Percentiles rank a stretch among this genome's conserved stretches.
phyloP scores from a whole-genome alignment of 1,284 basidiomycete species.

The Trichosporon sp. region DNA sequence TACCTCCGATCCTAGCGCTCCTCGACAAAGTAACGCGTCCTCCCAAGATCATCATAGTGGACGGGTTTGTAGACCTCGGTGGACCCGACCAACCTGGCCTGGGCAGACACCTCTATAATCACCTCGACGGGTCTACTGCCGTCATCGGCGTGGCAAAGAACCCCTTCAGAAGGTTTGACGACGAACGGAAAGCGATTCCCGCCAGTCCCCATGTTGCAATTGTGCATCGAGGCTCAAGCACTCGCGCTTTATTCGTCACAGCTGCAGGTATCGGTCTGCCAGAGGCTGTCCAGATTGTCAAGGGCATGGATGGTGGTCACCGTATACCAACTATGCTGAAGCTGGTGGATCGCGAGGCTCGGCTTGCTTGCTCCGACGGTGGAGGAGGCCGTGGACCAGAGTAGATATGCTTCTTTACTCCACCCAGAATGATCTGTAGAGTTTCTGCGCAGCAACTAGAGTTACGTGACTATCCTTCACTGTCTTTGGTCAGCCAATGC shows the following conservation, averaged over 20 bases:
- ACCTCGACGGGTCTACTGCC: not conserved
- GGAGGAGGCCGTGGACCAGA: no score
- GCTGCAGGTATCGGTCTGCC: not conserved
- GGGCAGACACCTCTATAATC: not conserved
- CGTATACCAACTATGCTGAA: not conserved
- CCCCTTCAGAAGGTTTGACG: not conserved
- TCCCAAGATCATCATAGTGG: not conserved
- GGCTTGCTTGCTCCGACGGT: not conserved
- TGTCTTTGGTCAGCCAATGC: no score
- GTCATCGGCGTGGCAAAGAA: not conserved
- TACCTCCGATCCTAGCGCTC: not conserved
- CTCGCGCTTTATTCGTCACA: not conserved
- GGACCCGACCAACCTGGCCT: not conserved
- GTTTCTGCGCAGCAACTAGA: no score
- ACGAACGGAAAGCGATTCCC: not conserved
- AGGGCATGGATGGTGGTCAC: not conserved
- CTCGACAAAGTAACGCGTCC: not conserved
- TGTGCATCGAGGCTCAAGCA: not conserved
- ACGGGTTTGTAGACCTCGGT: not conserved
- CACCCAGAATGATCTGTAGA: no score
- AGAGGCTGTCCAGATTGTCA: not conserved
- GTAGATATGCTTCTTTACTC: no score
- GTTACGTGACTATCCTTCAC: no score
- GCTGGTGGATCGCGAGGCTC: not conserved
- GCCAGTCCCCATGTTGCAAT: not conserved